Evolutionary conservation across 2,329 filamentous ascomycete species (phyloP), one percentile per base, ranked within the genome.

Genomic region (Pseudovirgaria hyperparasitica): DNA sequence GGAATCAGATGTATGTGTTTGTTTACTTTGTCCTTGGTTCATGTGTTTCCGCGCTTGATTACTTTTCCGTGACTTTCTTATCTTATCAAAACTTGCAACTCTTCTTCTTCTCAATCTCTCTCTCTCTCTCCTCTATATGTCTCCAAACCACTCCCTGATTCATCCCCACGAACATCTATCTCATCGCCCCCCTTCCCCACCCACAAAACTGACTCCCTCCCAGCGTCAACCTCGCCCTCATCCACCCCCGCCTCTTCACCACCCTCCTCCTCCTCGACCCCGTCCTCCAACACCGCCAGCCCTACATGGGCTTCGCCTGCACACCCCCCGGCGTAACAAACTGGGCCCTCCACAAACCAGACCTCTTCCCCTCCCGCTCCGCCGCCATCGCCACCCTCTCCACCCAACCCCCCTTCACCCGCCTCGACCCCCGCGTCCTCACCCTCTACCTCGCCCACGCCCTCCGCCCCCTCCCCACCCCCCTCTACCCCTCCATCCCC

Each of bases 391-490:
- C 9, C 12, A n/a, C 26, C 13, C 37, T 93, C 55, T 55, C 58
- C 27, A 68, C 67, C 29, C 79, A 66, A 43, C 69, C 70, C 22
- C 92, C 92, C 58, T 94, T 92, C 55, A 63, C 73, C 36, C 42
- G 67, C 8, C 96, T 87, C 87, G 82, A 96, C 43, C 62, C 69
- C 2, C 68, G 85, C 23, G 85, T 86, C 0, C 62, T 94, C 1
- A 72, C 85, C 8, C 62, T 66, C 17, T 87, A 79, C 75, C 54
- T 85, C 23, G 40, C 69, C 31, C 65, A 81, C 45, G 86, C 85
- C 9, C 58, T 94, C n/a, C 69, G 80, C n/a, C 66, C 77, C 10
- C 61, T 76, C 2, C 80, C 82, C 3, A 84, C 80, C 0, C 42
- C 46, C 6, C 43, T 76, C 10, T 68, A 72, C 46, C 70, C 71